Percentiles rank a stretch among this genome's conserved stretches.
These are phyloP conservation scores for Euphorbia tirucalli DNA, from an alignment of 345 rosid species.

Conservation along the genomic window DNA sequence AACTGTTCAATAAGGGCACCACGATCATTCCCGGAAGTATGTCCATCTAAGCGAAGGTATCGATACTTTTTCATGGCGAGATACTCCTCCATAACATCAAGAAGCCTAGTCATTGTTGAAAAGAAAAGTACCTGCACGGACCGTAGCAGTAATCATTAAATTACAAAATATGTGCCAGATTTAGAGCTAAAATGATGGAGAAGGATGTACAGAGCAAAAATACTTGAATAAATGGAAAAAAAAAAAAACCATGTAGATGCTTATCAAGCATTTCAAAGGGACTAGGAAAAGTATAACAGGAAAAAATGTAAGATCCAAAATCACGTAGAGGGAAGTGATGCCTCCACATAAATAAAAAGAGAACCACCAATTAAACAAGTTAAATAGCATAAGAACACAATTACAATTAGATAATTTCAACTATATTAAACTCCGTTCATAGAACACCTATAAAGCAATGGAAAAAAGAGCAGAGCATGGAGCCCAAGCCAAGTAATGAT, in stretches of 20 bases:
- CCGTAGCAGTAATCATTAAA: conserved; percentile 1
- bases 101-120: conserved; percentile 96
- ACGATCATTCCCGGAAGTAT: conserved; percentile 88
- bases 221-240: neutral
- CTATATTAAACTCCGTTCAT: neutral
- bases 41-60: conserved; percentile 92
- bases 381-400: neutral
- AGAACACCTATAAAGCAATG: neutral
- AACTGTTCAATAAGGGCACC: conserved; percentile 76
- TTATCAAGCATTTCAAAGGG: neutral
- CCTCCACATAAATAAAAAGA: neutral
- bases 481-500: neutral
- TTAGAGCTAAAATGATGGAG: neutral
- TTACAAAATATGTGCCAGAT: neutral
- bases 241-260: neutral
- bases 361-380: neutral
- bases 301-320: neutral
- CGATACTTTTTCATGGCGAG: conserved; percentile 62
- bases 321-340: neutral
- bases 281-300: neutral
- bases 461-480: neutral
- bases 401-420: neutral
- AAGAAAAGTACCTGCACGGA: conserved; percentile 79
- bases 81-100: conserved; percentile 95
- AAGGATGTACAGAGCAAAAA: neutral